Conservation (phyloP, 2,329 filamentous ascomycete genomes). For the Emergomyces orientalis region DNA sequence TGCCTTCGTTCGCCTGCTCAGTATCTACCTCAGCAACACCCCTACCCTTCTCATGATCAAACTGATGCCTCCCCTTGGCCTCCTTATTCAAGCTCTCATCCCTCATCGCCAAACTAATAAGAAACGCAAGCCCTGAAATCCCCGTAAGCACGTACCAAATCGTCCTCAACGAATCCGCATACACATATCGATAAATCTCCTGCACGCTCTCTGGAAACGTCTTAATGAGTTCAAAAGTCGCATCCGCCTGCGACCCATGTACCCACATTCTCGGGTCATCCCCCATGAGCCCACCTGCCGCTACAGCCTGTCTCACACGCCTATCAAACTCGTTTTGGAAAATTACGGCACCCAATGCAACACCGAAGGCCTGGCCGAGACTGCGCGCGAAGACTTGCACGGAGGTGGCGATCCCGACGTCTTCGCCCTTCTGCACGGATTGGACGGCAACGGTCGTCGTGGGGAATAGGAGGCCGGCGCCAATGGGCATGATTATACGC, state of each 20-base stretch:
- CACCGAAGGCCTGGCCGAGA: conserved; percentile 6
- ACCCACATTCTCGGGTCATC: neutral
- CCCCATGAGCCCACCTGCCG: neutral
- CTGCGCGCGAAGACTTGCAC: conserved; percentile 5
- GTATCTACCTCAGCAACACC: neutral
- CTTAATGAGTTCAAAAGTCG: neutral
- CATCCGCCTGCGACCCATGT: neutral
- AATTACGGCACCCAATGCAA: conserved; percentile 5
- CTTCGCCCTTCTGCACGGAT: neutral
- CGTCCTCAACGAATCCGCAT: conserved; percentile 7
- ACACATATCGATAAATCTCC: conserved; percentile 3
- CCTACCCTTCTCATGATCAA: conserved; percentile 1
- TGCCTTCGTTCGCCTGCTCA: neutral
- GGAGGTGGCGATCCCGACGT: conserved; percentile 8
- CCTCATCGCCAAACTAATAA: conserved; percentile 4
- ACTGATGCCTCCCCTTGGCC: conserved; percentile 1
- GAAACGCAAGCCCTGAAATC: neutral
- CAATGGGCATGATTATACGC: conserved; percentile 6
- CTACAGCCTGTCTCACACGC: neutral
- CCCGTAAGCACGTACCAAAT: conserved; percentile 8
- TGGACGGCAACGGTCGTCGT: neutral
- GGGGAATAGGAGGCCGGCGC: conserved; percentile 7
- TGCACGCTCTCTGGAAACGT: conserved; percentile 2
- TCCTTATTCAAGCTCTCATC: conserved; percentile 7
- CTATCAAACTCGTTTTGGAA: conserved; percentile 7